phyloP scores from a whole-genome alignment of 1,284 basidiomycete species.

The Inonotus obliquus region DNA sequence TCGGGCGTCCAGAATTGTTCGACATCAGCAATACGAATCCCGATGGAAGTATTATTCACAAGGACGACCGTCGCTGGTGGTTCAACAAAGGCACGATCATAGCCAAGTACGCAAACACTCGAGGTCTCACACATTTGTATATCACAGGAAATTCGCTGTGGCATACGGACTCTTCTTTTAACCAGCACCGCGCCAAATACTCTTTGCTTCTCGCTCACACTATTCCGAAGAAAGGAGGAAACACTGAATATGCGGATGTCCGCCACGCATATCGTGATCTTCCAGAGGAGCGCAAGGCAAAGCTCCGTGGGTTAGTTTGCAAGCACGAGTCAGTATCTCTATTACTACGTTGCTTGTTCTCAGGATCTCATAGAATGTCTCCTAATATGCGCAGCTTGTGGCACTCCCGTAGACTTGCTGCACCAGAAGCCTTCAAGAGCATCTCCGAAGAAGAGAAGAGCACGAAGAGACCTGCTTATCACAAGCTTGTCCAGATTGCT shows the following conservation, averaged over 20 bases:
- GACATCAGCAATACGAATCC: slow-evolving; percentile 23
- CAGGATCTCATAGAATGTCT: not conserved
- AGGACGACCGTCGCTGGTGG: slow-evolving; percentile 21
- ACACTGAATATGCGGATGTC: slow-evolving; percentile 28
- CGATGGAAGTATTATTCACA: slow-evolving; percentile 20
- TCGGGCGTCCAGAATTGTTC: slow-evolving; percentile 22
- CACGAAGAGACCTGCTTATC: slow-evolving; percentile 24
- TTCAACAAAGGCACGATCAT: slow-evolving; percentile 19
- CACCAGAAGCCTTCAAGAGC: slow-evolving; percentile 23
- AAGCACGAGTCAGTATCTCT: slow-evolving; percentile 21
- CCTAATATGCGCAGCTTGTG: slow-evolving; percentile 15
- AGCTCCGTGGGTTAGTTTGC: slow-evolving; percentile 26
- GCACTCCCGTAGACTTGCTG: slow-evolving; percentile 25
- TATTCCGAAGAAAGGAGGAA: slow-evolving; percentile 26
- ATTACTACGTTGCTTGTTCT: not conserved
- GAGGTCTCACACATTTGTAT: not conserved
- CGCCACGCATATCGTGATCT: slow-evolving; percentile 26
- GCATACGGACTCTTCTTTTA: slow-evolving; percentile 27
- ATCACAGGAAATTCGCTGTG: slow-evolving; percentile 23
- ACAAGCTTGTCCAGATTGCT: slow-evolving; percentile 26
- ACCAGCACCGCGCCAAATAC: slow-evolving; percentile 27
- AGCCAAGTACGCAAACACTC: not conserved
- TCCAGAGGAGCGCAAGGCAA: slow-evolving; percentile 23
- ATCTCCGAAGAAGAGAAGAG: slow-evolving; percentile 22
- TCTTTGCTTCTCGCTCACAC: slow-evolving; percentile 27